Base-by-base conservation (phyloP, 169 alveolate genomes). In the Plasmodium adleri region DNA sequence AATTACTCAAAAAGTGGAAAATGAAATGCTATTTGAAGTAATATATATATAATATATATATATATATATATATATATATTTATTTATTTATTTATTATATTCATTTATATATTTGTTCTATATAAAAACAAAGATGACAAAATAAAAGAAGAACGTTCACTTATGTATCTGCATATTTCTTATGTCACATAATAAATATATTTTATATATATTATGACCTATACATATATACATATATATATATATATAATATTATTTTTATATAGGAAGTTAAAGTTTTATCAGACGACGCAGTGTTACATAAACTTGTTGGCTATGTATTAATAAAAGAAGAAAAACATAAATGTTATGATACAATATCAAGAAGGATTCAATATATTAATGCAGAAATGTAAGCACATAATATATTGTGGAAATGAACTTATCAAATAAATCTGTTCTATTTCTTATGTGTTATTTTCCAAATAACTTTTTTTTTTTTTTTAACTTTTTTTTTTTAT, bases 11-110 rank as follows among this genome's bases (percentile, higher is more conserved):
- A 78, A 78, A 50, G 89, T 78, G 47, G 89, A 78, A 66, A 78
- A 78, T 78, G 89, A 78, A 52, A 78, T 78, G 49, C 89, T 78
- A 28, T 70, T 78, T 10, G 89, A 78, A 52, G 89, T 78, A 78
- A 45, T 10, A 22, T 22, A 60, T 60, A 20, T 52, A 15, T n/a
- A n/a, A n/a, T n/a, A n/a, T n/a, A n/a, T 60, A 7, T 60, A 60
- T 60, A 39, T 17, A 39, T 56, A 24, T 63, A 58, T 62, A 13
- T 26, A n/a, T 7, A 45, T 15, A 1, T 72, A 54, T 43, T 12
- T n/a, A 63, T 63, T 9, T 63, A 63, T 63, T 24, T 63, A 63
- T 24, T 8, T 20, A 2, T 20, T 8, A 20, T n/a, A 54, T 58
- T 15, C 56, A 24, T 45, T 6, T 15, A 72, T 28, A 26, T 50